phyloP scores from a whole-genome alignment of 306 rosid species.

The Sophora flavescens region DNA sequence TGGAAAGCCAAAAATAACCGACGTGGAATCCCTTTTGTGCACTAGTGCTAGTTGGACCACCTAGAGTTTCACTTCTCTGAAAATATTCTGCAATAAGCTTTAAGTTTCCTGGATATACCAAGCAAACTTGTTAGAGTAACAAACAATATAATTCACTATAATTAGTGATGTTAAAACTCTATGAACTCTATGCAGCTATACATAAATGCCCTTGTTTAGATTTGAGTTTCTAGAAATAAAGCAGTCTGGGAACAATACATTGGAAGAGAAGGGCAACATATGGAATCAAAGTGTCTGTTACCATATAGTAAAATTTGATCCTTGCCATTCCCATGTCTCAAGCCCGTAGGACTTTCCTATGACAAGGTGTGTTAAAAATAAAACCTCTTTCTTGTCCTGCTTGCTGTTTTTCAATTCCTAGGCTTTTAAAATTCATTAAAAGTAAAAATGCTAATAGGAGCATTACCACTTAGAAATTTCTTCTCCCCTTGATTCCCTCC shows the following conservation, averaged over 20 bases:
- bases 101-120: constrained; percentile 72
- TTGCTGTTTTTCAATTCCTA: no score
- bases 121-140: constrained; percentile 38
- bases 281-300: constrained; percentile 1
- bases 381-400: no score
- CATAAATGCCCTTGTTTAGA: constrained; percentile 17
- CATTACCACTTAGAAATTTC: no score
- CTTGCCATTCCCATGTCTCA: background rate
- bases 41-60: constrained; percentile 88
- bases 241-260: background rate
- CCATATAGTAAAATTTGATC: background rate
- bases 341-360: background rate
- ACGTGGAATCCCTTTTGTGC: no score
- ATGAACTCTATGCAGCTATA: constrained; percentile 14
- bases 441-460: no score
- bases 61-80: constrained; percentile 88
- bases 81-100: constrained; percentile 96
- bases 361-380: background rate
- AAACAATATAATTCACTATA: constrained; percentile 3
- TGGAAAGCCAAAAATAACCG: no score
- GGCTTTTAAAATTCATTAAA: no score
- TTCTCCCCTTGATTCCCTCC: no score
- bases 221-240: constrained; percentile 2
- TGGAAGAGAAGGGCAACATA: background rate
- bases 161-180: constrained; percentile 10